A percentile compares a stretch with the other conserved stretches of the same genome.
These are phyloP conservation scores for Malbranchea cinnamomea DNA, from an alignment of 2,329 filamentous ascomycete genomes.

Conservation along the genomic window DNA sequence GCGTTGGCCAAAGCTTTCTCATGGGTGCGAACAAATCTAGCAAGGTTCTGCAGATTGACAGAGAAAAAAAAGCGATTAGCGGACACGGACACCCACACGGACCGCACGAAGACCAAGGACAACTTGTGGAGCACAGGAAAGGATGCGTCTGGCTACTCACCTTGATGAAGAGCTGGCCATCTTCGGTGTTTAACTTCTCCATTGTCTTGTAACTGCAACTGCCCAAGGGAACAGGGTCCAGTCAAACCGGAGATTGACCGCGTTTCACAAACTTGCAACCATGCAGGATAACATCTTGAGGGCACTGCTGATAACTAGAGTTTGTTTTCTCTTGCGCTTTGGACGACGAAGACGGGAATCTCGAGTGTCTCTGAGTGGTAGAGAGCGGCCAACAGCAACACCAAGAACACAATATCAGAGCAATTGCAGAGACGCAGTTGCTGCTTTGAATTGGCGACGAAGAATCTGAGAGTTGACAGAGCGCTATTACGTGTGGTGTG, in stretches of 20 bases:
- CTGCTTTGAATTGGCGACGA: too few relatives aligned
- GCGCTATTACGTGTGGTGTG: constrained; percentile 2
- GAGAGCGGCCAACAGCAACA: too few relatives aligned
- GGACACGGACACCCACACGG: not conserved
- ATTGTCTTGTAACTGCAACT: constrained; percentile 20
- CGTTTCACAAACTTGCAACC: not conserved
- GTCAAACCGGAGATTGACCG: constrained; percentile 6
- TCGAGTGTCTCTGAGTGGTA: too few relatives aligned
- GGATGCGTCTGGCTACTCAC: constrained; percentile 13
- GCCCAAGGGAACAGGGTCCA: constrained; percentile 17
- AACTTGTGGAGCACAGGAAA: constrained; percentile 2
- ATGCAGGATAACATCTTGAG: too few relatives aligned
- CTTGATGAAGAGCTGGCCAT: constrained; percentile 36
- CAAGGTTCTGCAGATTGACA: constrained; percentile 55
- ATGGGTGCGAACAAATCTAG: constrained; percentile 89
- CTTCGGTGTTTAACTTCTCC: constrained; percentile 36
- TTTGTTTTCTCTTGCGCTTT: too few relatives aligned
- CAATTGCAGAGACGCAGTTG: too few relatives aligned
- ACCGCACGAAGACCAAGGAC: not conserved
- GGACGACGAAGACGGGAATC: too few relatives aligned
- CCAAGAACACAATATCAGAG: too few relatives aligned
- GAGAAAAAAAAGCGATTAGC: constrained; percentile 5
- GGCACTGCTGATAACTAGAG: too few relatives aligned
- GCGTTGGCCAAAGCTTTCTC: constrained; percentile 96
- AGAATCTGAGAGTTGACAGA: not conserved